A percentile compares a stretch with the other conserved stretches of the same genome.
phyloP scores from a whole-genome alignment of 2,329 filamentous ascomycete species.

The Lecanicillium sp. region DNA sequence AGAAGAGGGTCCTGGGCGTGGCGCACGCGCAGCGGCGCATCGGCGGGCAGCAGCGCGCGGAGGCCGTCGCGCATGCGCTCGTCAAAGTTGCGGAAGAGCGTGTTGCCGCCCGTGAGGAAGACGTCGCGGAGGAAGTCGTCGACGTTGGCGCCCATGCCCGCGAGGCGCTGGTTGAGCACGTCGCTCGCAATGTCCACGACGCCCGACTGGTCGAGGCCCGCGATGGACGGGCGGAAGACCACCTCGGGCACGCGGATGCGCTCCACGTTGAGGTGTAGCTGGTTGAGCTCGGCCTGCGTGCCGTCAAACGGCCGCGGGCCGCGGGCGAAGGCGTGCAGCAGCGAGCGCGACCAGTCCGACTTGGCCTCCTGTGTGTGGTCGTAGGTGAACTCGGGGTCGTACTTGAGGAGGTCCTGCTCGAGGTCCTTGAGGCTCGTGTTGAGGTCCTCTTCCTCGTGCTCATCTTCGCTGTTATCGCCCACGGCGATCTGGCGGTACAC shows the following conservation, averaged over 20 bases:
- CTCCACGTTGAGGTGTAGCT: conserved; percentile 94
- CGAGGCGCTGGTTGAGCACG: conserved; percentile 78
- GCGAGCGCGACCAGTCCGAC: conserved; percentile 87
- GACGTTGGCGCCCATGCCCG: conserved; percentile 43
- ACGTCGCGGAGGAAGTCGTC: conserved; percentile 75
- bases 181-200: conserved; percentile 88
- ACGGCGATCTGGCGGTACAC: conserved; percentile 91
- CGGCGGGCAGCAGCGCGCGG: conserved; percentile 63
- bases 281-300: conserved; percentile 72
- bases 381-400: conserved; percentile 86
- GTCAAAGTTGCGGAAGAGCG: conserved; percentile 80
- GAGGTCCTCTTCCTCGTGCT: conserved; percentile 88
- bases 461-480: conserved; percentile 75
- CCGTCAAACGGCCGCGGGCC: conserved; percentile 85
- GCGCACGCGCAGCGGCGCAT: conserved; percentile 61
- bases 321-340: conserved; percentile 84
- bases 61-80: conserved; percentile 71
- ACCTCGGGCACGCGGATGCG: conserved; percentile 91
- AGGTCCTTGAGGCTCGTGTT: conserved; percentile 65
- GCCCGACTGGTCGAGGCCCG: conserved; percentile 87
- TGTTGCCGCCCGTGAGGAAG: conserved; percentile 92
- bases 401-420: conserved; percentile 77
- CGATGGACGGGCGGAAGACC: conserved; percentile 86
- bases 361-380: conserved; percentile 88
- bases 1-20: conserved; percentile 69